phyloP scores from a whole-genome alignment of 345 rosid genomes.

The Eucalyptus pauciflora region DNA sequence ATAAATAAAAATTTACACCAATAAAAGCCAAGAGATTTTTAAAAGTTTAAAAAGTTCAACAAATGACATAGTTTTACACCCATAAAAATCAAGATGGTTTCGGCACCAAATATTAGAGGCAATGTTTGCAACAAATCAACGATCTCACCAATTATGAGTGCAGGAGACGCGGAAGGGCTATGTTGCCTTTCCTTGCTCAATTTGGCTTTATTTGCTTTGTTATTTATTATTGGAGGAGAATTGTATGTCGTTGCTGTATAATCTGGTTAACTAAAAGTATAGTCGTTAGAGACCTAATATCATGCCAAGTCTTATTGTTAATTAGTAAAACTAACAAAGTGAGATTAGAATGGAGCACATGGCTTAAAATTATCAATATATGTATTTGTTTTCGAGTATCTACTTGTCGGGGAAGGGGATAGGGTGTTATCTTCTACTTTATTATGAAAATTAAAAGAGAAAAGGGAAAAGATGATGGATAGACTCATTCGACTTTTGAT shows the following conservation, averaged over 20 bases:
- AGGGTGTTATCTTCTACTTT: not conserved
- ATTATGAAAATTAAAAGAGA: not conserved
- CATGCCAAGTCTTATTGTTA: not conserved
- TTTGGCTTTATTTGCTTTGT: not conserved
- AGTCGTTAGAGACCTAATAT: not conserved
- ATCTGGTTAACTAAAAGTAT: not conserved
- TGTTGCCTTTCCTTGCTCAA: slow-evolving; percentile 21
- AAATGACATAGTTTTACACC: not conserved
- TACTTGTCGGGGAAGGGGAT: too few relatives aligned
- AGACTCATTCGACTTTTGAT: not conserved
- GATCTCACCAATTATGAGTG: slow-evolving; percentile 44
- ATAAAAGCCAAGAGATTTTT: slow-evolving; percentile 10
- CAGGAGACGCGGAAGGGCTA: slow-evolving; percentile 67
- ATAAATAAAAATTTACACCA: slow-evolving; percentile 9
- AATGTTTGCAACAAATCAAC: slow-evolving; percentile 67
- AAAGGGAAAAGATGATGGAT: not conserved
- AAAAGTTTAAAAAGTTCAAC: not conserved
- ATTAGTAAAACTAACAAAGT: not conserved
- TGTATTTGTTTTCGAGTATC: not conserved
- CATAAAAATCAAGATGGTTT: not conserved
- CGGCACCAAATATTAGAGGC: slow-evolving; percentile 51
- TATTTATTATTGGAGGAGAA: not conserved
- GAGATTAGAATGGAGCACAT: not conserved
- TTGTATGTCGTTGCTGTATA: not conserved
- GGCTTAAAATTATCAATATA: not conserved